Percentiles rank a stretch among this genome's conserved stretches.
Evolutionary conservation across 2,329 filamentous ascomycete species (phyloP).

Genomic region (Plectosphaerella sp.): DNA sequence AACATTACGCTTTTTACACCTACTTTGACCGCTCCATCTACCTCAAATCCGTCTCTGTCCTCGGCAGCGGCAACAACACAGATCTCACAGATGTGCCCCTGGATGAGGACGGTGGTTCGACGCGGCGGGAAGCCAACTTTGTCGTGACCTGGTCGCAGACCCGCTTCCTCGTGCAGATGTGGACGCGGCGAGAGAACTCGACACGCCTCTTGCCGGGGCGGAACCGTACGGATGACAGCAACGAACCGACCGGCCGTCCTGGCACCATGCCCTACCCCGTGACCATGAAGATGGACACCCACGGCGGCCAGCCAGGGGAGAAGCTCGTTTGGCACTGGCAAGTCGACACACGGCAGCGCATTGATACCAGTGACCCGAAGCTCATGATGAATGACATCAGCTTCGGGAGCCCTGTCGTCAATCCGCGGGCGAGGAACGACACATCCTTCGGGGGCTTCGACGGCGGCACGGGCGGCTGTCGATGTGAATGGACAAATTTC

Average conservation of each 20-base stretch:
- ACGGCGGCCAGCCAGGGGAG: constrained; percentile 48
- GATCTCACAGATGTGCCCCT: constrained; percentile 33
- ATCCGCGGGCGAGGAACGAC: constrained; percentile 40
- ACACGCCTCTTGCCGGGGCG: constrained; percentile 33
- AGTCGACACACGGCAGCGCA: constrained; percentile 40
- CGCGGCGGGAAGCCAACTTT: constrained; percentile 47
- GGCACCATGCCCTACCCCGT: constrained; percentile 62
- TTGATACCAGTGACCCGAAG: constrained; percentile 37
- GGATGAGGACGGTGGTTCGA: constrained; percentile 52
- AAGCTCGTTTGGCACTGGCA: constrained; percentile 53
- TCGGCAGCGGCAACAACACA: constrained; percentile 30
- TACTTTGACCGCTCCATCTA: constrained; percentile 89
- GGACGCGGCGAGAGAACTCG: constrained; percentile 48
- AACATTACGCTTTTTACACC: constrained; percentile 92
- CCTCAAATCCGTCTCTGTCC: constrained; percentile 53
- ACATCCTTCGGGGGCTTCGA: constrained; percentile 54
- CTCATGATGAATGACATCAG: constrained; percentile 45
- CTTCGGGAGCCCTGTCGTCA: constrained; percentile 48
- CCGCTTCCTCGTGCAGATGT: constrained; percentile 61
- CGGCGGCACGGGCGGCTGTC: constrained; percentile 59
- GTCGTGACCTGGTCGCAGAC: constrained; percentile 57
- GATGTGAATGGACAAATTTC: constrained; percentile 58
- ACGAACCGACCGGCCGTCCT: constrained; percentile 33
- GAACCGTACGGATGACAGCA: constrained; percentile 17
- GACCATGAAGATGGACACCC: constrained; percentile 56